Evolutionary conservation across 352 stramenopile species (phyloP).

Genomic region (Phytophthora melonis): DNA sequence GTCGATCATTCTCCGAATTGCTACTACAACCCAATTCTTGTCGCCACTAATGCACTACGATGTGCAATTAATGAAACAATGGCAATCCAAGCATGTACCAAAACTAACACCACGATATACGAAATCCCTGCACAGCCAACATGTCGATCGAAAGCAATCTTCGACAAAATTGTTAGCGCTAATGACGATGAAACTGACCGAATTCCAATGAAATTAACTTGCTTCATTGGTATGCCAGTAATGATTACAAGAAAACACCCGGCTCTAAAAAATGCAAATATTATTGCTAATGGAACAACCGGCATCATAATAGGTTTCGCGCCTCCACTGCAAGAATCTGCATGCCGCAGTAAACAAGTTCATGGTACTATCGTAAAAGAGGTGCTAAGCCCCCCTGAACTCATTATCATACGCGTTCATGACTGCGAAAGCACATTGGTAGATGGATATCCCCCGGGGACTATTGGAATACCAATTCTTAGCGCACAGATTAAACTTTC

Average conservation of each 20-base stretch:
- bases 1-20: too few species aligned
- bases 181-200: constrained; percentile 1
- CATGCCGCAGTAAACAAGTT: neutral
- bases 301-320: neutral
- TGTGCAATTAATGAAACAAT: too few species aligned
- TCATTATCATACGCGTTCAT: neutral
- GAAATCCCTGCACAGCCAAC: neutral
- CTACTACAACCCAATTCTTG: too few species aligned
- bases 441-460: too few species aligned
- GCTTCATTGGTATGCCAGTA: constrained; percentile 2
- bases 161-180: neutral
- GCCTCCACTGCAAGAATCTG: neutral
- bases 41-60: too few species aligned
- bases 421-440: neutral
- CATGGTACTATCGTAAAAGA: neutral
- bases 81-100: too few species aligned
- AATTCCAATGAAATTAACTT: neutral
- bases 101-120: too few species aligned
- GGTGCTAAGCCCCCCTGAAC: neutral
- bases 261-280: neutral
- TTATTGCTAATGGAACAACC: neutral
- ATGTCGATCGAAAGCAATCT: neutral
- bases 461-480: too few species aligned
- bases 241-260: constrained; percentile 3
- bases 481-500: too few species aligned